phyloP scores from a whole-genome alignment of 2,329 filamentous ascomycete genomes.

The Alternaria infectoria region DNA sequence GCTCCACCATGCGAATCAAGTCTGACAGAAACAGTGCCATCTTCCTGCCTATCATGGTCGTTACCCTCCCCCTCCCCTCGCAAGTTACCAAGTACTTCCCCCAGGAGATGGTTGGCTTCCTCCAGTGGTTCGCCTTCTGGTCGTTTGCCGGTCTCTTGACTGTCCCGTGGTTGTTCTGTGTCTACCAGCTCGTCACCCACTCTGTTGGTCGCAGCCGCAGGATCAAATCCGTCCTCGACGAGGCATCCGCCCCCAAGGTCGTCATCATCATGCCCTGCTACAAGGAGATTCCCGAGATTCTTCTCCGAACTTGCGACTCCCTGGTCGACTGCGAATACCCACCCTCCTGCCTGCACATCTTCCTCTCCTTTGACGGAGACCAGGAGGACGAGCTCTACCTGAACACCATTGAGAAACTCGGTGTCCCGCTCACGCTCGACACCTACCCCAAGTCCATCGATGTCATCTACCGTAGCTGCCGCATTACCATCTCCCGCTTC shows the following conservation, averaged over 20 bases:
- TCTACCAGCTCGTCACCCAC: slow-evolving; percentile 89
- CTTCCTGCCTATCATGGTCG: slow-evolving; percentile 92
- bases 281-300: slow-evolving; percentile 83
- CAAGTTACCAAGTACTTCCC: slow-evolving; percentile 78
- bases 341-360: slow-evolving; percentile 88
- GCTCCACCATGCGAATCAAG: too few species aligned
- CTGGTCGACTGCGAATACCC: slow-evolving; percentile 95
- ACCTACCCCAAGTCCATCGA: slow-evolving; percentile 90
- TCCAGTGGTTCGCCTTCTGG: slow-evolving; percentile 98
- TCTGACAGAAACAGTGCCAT: slow-evolving; percentile 64
- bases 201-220: slow-evolving; percentile 80
- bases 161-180: slow-evolving; percentile 89
- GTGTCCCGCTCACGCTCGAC: slow-evolving; percentile 77
- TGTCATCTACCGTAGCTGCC: slow-evolving; percentile 78
- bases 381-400: slow-evolving; percentile 88
- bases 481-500: slow-evolving; percentile 90
- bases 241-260: slow-evolving; percentile 86
- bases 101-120: slow-evolving; percentile 66
- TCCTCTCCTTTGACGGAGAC: slow-evolving; percentile 93
- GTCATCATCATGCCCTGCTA: slow-evolving; percentile 98
- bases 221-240: slow-evolving; percentile 84
- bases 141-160: slow-evolving; percentile 84
- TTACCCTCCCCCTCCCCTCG: slow-evolving; percentile 82
- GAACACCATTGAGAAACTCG: slow-evolving; percentile 82
- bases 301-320: slow-evolving; percentile 87